Base-by-base conservation (phyloP, 768 basidiomycete species). In the Obba rivulosa region DNA sequence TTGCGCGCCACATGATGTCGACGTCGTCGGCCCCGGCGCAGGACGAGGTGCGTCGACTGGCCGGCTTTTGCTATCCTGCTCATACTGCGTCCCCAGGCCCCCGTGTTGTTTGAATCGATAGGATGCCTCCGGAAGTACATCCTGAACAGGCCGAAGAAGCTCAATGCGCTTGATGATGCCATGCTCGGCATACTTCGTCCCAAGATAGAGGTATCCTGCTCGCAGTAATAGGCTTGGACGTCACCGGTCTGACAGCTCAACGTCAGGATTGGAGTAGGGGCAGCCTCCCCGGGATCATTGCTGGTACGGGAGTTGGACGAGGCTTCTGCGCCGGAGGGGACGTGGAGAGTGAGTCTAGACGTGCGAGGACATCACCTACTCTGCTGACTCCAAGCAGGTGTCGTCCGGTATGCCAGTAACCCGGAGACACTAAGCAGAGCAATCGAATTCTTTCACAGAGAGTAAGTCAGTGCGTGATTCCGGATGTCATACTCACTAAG, bases 251-350 rank as follows among this genome's bases (percentile, higher is more conserved):
- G 10, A 18, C 35, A 41, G 22, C 25, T 40, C 34, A 11, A 8
- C 10, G 13, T 34, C 48, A 92, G 89, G 79, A 81, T 72, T 92
- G 89, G 87, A 75, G 78, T 51, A 67, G 75, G 31, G 82, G 88
- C 23, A 77, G 84, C 43, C 74, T 90, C 7, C 82, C 82, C 56
- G 77, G 78, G 48, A 74, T 85, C 23, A 79, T 96, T 50, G 76
- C 91, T 34, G 87, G 85, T 28, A 76, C 78, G 25, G 88, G 87
- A 20, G 65, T 67, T 11, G 86, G 84, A 3, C 74, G 81, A 50
- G 89, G 86, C 11, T 98, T 97, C 63, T 98, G 93, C 60, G 86
- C 90, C 5, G 96, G 96, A 13, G 96, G 96, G 38, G 96, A 99
- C 66, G 88, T 99, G 49, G 83, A 80, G 50, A 72, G 95, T 94